Conservation (phyloP, 2,329 filamentous ascomycete genomes). For the Hypoxylon sp. region DNA sequence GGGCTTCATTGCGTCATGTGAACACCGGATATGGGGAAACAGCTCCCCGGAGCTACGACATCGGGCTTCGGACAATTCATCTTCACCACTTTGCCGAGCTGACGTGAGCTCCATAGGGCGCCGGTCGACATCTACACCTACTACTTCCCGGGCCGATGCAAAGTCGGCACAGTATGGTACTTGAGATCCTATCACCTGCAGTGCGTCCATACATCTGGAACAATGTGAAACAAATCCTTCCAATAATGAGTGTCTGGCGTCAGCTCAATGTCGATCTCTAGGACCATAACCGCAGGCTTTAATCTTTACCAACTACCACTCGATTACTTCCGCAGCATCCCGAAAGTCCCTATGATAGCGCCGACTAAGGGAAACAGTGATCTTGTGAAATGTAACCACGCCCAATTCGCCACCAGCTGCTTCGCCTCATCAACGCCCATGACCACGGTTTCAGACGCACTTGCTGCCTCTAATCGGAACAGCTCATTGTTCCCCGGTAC, state of each 20-base stretch:
- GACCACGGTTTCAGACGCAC: conserved; percentile 1
- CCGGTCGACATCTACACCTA: not conserved
- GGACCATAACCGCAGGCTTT: too few relatives aligned
- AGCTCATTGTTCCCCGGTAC: conserved; percentile 54
- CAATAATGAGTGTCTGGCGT: too few relatives aligned
- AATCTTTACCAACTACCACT: too few relatives aligned
- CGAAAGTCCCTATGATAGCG: conserved; percentile 4
- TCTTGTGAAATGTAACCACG: conserved; percentile 6
- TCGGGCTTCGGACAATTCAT: not conserved
- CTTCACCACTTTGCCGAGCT: not conserved
- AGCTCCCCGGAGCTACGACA: not conserved
- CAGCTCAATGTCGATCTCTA: not conserved
- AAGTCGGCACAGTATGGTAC: not conserved
- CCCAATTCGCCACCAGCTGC: conserved; percentile 42
- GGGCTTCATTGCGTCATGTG: not conserved
- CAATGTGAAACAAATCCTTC: not conserved
- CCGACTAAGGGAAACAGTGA: conserved; percentile 4
- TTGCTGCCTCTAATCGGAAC: conserved; percentile 45
- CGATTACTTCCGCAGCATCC: not conserved
- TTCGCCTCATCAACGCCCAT: conserved; percentile 29
- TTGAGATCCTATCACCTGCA: not conserved
- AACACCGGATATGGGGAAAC: not conserved
- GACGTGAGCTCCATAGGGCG: not conserved
- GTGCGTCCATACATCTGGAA: not conserved
- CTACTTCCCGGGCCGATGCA: not conserved